phyloP scores from a whole-genome alignment of 306 rosid species.

The Acacia confusa region DNA sequence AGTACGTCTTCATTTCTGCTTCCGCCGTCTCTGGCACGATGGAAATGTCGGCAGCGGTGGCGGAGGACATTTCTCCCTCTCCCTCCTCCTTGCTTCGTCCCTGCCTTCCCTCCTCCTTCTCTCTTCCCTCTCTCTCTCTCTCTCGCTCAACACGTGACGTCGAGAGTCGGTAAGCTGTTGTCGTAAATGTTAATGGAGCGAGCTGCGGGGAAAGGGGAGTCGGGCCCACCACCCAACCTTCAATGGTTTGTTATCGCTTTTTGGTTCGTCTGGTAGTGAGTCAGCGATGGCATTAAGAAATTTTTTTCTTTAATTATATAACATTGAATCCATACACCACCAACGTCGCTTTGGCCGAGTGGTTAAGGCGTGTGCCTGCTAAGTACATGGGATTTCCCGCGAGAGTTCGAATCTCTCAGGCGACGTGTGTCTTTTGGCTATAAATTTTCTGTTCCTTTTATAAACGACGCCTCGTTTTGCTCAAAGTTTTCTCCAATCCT shows the following conservation, averaged over 20 bases:
- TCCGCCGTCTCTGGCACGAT: slow-evolving; percentile 21
- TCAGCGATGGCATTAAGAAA: too few species aligned
- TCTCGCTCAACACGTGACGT: slow-evolving; percentile 1
- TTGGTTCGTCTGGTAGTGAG: slow-evolving; percentile 18
- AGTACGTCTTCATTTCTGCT: slow-evolving; percentile 54
- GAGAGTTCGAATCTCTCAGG: slow-evolving; percentile 23
- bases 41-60: slow-evolving; percentile 19
- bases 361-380: slow-evolving; percentile 27
- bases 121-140: background rate
- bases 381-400: slow-evolving; percentile 18
- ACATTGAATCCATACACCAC: too few species aligned
- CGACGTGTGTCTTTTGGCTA: background rate
- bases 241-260: slow-evolving; percentile 27
- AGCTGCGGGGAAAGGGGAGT: background rate
- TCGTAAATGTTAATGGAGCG: background rate
- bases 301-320: too few species aligned
- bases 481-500: background rate
- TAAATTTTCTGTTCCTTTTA: background rate
- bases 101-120: background rate
- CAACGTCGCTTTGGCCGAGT: slow-evolving; percentile 18
- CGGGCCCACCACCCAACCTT: slow-evolving; percentile 38
- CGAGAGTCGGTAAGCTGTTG: background rate
- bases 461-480: too few species aligned
- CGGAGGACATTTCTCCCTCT: slow-evolving; percentile 8
- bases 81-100: background rate